A percentile compares a stretch with the other conserved stretches of the same genome.
Conservation (phyloP, 805 yeast species). For the Saccharomycodes ludwigii region DNA sequence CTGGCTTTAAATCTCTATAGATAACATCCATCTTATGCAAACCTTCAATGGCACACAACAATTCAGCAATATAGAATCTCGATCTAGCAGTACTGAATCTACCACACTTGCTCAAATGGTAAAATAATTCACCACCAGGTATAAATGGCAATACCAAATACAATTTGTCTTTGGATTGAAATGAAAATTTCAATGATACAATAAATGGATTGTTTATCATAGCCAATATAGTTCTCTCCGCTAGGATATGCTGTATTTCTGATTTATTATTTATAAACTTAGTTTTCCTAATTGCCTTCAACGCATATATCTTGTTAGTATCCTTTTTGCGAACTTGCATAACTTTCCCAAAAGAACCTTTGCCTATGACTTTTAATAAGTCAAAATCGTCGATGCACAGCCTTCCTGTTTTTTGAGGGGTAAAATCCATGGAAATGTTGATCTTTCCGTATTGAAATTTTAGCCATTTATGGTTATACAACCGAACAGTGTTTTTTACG, state of each 20-base stretch:
- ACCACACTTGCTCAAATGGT: conserved; percentile 83
- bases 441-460: conserved; percentile 31
- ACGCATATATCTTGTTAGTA: conserved; percentile 85
- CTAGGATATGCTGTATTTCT: conserved; percentile 91
- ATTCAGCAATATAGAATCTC: conserved; percentile 86
- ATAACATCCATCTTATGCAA: conserved; percentile 84
- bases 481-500: conserved; percentile 38
- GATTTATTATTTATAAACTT: conserved; percentile 86
- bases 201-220: conserved; percentile 88
- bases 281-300: conserved; percentile 84
- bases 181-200: conserved; percentile 88
- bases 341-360: conserved; percentile 96
- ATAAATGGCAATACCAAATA: conserved; percentile 84
- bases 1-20: conserved; percentile 92
- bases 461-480: conserved; percentile 54
- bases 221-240: conserved; percentile 90
- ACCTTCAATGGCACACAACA: conserved; percentile 83
- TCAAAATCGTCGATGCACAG: conserved; percentile 85
- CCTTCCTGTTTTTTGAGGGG: conserved; percentile 51
- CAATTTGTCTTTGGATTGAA: conserved; percentile 85
- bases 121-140: conserved; percentile 94
- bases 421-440: conserved; percentile 53
- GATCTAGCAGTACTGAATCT: conserved; percentile 78
- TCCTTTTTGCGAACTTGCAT: conserved; percentile 96
- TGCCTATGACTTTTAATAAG: conserved; percentile 85